These are phyloP conservation scores for Orbilia ellipsospora DNA, from an alignment of 2,329 filamentous ascomycete genomes.

Conservation along the genomic window DNA sequence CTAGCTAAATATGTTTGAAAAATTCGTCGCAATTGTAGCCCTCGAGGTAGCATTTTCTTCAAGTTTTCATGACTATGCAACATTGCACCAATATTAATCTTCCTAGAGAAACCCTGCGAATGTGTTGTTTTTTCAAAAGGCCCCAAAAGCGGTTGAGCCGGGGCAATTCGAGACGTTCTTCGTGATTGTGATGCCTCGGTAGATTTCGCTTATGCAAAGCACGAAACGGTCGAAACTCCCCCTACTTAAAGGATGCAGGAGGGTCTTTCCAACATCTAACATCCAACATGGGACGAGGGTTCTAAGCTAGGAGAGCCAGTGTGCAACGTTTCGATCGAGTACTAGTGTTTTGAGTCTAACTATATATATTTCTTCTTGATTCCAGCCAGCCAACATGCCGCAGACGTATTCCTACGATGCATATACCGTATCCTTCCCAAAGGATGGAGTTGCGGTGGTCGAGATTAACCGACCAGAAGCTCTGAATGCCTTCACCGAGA, in stretches of 20 bases:
- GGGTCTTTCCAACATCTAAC: conserved; percentile 7
- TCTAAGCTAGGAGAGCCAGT: not conserved
- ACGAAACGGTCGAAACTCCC: conserved; percentile 20
- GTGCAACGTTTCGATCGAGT: conserved; percentile 17
- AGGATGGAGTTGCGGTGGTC: conserved; percentile 82
- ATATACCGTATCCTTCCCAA: conserved; percentile 79
- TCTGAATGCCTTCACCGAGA: conserved; percentile 85
- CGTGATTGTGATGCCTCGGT: conserved; percentile 42
- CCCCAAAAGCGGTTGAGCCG: conserved; percentile 6
- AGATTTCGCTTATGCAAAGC: conserved; percentile 48
- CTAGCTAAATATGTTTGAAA: too few relatives aligned
- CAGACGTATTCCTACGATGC: conserved; percentile 67
- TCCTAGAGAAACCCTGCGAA: not conserved
- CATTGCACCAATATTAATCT: too few relatives aligned
- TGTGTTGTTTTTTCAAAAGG: not conserved
- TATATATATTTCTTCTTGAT: conserved; percentile 14
- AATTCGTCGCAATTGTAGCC: too few relatives aligned
- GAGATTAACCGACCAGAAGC: conserved; percentile 89
- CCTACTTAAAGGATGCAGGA: conserved; percentile 35
- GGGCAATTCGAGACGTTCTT: too few relatives aligned
- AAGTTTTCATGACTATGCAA: too few relatives aligned
- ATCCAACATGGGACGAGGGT: conserved; percentile 17
- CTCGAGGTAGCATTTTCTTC: too few relatives aligned
- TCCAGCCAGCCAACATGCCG: conserved; percentile 31
- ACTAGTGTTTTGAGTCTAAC: not conserved